Evolutionary conservation across 2,329 filamentous ascomycete species (phyloP), one percentile per base, ranked within the genome.

Genomic region (Amauroascus verrucosus): DNA sequence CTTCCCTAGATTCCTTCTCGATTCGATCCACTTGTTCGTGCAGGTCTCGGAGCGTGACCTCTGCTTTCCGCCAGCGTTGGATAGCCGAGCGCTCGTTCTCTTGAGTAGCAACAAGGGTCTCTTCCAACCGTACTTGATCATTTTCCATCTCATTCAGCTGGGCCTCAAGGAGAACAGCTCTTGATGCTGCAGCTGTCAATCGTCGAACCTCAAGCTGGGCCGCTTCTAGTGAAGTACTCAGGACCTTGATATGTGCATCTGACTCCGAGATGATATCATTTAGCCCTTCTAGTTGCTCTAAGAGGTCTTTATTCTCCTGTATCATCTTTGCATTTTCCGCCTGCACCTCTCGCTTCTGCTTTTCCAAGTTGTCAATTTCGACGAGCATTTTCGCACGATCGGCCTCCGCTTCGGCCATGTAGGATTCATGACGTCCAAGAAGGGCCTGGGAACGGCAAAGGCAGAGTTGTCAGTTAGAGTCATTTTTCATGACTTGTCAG

Each of bases 1-100:
- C 91, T 62, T 88, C 82, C 41, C 76, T 79, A 1, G 88, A 81
- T 64, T 97, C 91, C 56, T 79, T 79, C 65, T 97, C 91, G 65
- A 98, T 93, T 58, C 80, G 79, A 64, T 95, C 90, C 16, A 97
- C 76, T 69, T 97, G 88, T 56, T 89, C 85, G 64, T 95, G 86
- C 56, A 98, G 77, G 58, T 87, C 81, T 51, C 77, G 76, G 56
- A 97, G 79, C 28, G 83, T 85, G 35, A 82, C 78, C 72, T 97
- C 89, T 0, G 93, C 89, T 62, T 85, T 82, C 71, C 83, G 85
- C 85, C 89, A 97, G 61, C 90, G 78, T 61, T 87, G 81, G 55
- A 91, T 76, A 9, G 91, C 88, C 3, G 85, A 83, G 52, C 83
- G 82, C 61, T 88, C 85, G 61, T 94, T 86, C 56, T 88, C 81